Evolutionary conservation across 306 rosid species (phyloP), one percentile per base, ranked within the genome.

Genomic region (Pterocarpus macrocarpus): DNA sequence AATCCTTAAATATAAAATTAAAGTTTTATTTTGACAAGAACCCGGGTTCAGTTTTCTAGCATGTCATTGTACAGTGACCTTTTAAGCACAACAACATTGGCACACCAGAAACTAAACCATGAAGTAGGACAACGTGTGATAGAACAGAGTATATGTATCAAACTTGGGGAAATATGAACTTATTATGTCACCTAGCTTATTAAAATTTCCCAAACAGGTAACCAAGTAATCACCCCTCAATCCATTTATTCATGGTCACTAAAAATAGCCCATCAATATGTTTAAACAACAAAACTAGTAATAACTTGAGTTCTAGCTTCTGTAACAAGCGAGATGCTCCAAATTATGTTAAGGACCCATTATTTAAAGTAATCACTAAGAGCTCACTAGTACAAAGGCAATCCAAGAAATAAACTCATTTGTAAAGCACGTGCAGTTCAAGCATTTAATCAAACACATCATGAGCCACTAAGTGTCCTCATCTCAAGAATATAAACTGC

Each of bases 11-110:
- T 47, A 41, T 16, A 64, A 11, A 10, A 17, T 35, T 64, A 33
- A 44, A 35, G 50, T 72, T 53, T 80, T 72, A 17, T 71, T 22
- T 71, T 77, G 73, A 70, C 15, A 61, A 69, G 33, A 61, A 69
- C 10, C 15, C 32, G 43, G 13, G 59, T 67, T 68, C 49, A 53
- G 58, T 82, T 66, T 67, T 50, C 66, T 36, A 74, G 85, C 73
- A 80, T 64, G 49, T 50, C 50, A 72, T 16, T 38, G 3, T 5
- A 52, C 28, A 22, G 7, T 15, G 58, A 15, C 5, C 28, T 8
- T 53, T 15, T 15, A 53, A 38, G 36, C 14, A 61, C 32, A 3
- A 11, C 39, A 30, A 61, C 8, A 30, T 30, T 61, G 39, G 2
- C 38, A 61, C 39, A 1, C 66, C 7, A 61, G 38, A 49, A 49